phyloP scores from a whole-genome alignment of 2,329 filamentous ascomycete species.

The Hyphodiscus sp. region DNA sequence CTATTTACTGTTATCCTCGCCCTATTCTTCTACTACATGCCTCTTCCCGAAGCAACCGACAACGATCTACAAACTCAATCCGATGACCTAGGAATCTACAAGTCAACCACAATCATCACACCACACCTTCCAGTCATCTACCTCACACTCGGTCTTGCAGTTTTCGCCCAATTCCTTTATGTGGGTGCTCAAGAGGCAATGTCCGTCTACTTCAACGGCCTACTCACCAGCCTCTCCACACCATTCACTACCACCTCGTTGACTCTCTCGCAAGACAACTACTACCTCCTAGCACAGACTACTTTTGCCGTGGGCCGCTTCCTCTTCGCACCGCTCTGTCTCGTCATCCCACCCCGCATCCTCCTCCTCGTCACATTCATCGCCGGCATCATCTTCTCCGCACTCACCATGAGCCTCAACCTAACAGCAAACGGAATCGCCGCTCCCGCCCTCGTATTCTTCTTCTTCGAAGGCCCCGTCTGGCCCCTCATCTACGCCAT shows the following conservation, averaged over 20 bases:
- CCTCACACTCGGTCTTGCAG: slow-evolving; percentile 57
- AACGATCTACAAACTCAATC: slow-evolving; percentile 45
- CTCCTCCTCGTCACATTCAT: slow-evolving; percentile 58
- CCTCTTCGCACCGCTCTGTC: slow-evolving; percentile 54
- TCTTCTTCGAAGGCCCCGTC: slow-evolving; percentile 76
- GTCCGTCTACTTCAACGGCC: slow-evolving; percentile 52
- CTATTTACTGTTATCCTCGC: slow-evolving; percentile 66
- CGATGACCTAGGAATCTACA: slow-evolving; percentile 19
- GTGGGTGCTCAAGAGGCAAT: slow-evolving; percentile 66
- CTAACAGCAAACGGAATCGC: slow-evolving; percentile 41
- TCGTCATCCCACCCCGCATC: slow-evolving; percentile 58
- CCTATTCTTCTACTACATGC: slow-evolving; percentile 63
- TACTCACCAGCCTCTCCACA: slow-evolving; percentile 39
- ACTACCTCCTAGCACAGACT: slow-evolving; percentile 65
- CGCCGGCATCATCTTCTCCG: slow-evolving; percentile 51
- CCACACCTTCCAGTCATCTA: slow-evolving; percentile 35
- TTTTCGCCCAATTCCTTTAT: slow-evolving; percentile 73
- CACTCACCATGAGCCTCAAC: slow-evolving; percentile 41
- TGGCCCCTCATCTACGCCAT: slow-evolving; percentile 79
- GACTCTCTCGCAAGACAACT: slow-evolving; percentile 51
- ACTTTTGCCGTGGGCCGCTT: slow-evolving; percentile 72
- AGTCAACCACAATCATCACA: slow-evolving; percentile 14
- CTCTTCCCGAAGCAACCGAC: slow-evolving; percentile 51
- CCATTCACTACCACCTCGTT: slow-evolving; percentile 31
- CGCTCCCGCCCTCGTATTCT: slow-evolving; percentile 61